These are phyloP conservation scores for Pestalotiopsis fici DNA, from an alignment of 2,329 filamentous ascomycete genomes.

Conservation along the genomic window DNA sequence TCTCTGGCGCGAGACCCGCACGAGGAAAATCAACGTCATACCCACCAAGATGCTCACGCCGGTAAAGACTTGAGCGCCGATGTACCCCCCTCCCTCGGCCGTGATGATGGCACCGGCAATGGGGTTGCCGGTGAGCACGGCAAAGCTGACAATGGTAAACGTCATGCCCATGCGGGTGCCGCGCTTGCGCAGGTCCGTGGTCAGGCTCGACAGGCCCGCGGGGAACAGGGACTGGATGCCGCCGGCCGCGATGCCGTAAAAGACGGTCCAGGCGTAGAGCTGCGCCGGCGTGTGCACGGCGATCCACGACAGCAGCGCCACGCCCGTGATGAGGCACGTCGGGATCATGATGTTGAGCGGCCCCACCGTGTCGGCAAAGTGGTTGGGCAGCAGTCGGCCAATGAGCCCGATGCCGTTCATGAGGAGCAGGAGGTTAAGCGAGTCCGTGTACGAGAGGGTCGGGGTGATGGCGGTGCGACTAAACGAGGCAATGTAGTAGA, in stretches of 20 bases:
- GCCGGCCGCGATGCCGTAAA: conserved; percentile 66
- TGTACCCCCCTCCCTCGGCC: conserved; percentile 39
- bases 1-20: conserved; percentile 39
- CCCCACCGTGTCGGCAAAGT: conserved; percentile 59
- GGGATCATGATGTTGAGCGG: conserved; percentile 63
- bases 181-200: conserved; percentile 50
- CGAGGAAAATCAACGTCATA: conserved; percentile 36
- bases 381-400: conserved; percentile 59
- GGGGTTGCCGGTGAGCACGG: conserved; percentile 52
- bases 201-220: conserved; percentile 57
- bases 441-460: conserved; percentile 43
- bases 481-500: conserved; percentile 58
- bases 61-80: conserved; percentile 51
- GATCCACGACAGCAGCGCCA: conserved; percentile 58
- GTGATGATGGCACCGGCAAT: conserved; percentile 52
- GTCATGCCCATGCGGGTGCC: conserved; percentile 60
- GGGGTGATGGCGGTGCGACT: conserved; percentile 40
- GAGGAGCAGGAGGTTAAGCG: conserved; percentile 63
- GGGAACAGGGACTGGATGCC: conserved; percentile 69
- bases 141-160: conserved; percentile 56
- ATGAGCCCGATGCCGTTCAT: conserved; percentile 64
- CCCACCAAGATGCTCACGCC: conserved; percentile 44
- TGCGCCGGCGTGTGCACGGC: conserved; percentile 48
- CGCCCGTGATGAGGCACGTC: conserved; percentile 36
- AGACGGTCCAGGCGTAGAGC: conserved; percentile 62